Conservation (phyloP, 176 grass and related monocot species). For the Luzula sylvatica region DNA sequence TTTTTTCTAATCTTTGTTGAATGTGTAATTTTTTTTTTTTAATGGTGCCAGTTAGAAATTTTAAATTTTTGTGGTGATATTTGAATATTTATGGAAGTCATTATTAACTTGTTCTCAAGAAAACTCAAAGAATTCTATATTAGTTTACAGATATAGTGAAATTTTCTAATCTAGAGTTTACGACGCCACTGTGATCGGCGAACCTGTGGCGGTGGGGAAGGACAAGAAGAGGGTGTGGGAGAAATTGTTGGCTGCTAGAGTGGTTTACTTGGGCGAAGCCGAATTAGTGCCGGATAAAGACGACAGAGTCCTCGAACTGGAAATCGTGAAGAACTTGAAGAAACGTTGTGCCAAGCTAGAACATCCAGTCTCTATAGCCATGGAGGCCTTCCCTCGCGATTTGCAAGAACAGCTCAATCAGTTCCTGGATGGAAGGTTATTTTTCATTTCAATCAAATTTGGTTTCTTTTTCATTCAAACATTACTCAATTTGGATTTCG, state of each 20-base stretch:
- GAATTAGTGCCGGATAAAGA: conserved; percentile 88
- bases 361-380: conserved; percentile 44
- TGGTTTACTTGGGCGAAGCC: conserved; percentile 87
- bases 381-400: conserved; percentile 67
- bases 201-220: conserved; percentile 92
- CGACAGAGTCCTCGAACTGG: conserved; percentile 65
- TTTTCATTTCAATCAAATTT: not conserved
- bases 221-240: conserved; percentile 80
- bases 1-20: too few species aligned
- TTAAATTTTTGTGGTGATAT: too few species aligned
- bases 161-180: conserved; percentile 87
- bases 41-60: too few species aligned
- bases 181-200: conserved; percentile 85
- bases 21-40: too few species aligned
- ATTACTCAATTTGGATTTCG: not conserved
- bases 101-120: too few species aligned
- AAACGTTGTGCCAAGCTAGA: conserved; percentile 37
- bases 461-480: not conserved
- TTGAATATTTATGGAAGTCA: too few species aligned
- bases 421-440: conserved; percentile 78
- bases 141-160: too few species aligned
- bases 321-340: conserved; percentile 65
- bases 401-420: conserved; percentile 74
- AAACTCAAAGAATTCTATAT: too few species aligned
- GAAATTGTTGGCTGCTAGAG: conserved; percentile 83